Evolutionary conservation across 1,284 basidiomycete genomes (phyloP).

Genomic region (Irpex sp.): DNA sequence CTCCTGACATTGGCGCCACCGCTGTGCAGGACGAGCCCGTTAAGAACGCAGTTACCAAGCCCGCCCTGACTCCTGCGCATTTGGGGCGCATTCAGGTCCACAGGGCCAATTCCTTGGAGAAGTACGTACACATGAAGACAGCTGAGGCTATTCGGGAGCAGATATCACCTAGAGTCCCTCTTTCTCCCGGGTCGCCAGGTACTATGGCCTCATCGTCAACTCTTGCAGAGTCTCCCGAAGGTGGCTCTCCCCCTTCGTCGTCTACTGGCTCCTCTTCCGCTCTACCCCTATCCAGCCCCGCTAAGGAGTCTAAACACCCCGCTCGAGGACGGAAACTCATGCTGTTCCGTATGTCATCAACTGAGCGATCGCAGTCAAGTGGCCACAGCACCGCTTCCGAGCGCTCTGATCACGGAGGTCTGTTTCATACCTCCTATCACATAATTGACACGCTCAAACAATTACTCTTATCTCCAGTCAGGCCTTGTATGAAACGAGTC

Average conservation of each 20-base stretch:
- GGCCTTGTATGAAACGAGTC: conserved; percentile 1
- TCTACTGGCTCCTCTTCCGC: background rate
- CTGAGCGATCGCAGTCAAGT: conserved; percentile 1
- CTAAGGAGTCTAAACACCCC: background rate
- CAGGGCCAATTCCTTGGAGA: background rate
- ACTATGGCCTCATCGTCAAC: background rate
- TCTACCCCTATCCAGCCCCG: background rate
- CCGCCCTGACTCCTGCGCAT: background rate
- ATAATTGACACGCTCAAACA: background rate
- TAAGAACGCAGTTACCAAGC: background rate
- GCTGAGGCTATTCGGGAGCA: background rate
- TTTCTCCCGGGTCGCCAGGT: background rate
- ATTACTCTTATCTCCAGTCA: background rate
- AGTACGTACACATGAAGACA: background rate
- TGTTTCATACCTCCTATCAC: background rate
- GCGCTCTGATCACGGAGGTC: conserved; percentile 1
- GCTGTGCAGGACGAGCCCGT: background rate
- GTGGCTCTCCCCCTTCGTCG: background rate
- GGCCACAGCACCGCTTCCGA: background rate
- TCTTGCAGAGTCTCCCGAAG: background rate
- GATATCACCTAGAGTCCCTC: background rate
- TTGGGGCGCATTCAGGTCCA: background rate
- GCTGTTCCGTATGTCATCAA: conserved; percentile 3
- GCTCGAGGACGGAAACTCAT: background rate
- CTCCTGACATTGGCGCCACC: background rate